Base-by-base conservation (phyloP, 768 basidiomycete genomes). In the Podaxis mareebaensis region DNA sequence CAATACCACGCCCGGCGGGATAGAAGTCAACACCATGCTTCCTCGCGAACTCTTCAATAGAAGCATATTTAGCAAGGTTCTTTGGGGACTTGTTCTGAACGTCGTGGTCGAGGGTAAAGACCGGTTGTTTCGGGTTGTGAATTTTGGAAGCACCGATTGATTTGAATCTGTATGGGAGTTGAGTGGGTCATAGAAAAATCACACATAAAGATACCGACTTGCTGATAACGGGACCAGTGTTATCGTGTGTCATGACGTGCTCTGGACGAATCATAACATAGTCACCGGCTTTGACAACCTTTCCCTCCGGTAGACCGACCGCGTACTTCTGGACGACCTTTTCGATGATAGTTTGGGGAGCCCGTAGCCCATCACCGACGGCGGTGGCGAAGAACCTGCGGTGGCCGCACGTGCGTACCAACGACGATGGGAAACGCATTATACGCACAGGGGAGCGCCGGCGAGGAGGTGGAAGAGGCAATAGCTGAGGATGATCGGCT, bases 181-280 rank as follows among this genome's bases (percentile, higher is more conserved):
- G 52, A 48, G 52, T 39, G 56, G 44, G 12, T 54, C 11, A 54
- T 17, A 49, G 36, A 48, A 53, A 48, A 26, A 20, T 66, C 20
- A 58, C 52, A 2, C 61, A 49, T 44, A 55, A 52, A 65, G 49
- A 22, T 26, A 80, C 90, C 71, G 72, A 95, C 95, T 99, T 99
- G 73, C 92, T 89, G 64, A 99, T 96, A 66, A 99, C 96, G 6
- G 97, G 96, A 0, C 95, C 97, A 12, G 97, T 99, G 73, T 99
- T 99, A 71, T 99, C 97, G 67, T 96, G 95, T 10, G 93, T 96
- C 94, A 96, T 96, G 68, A 98, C 95, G 84, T 99, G 95, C 73
- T 98, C 90, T 24, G 97, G 97, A 46, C 88, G 87, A 77, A 99
- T 97, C 96, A 98, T 99, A 42, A 99, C 95, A 87, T 99, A 99